Evolutionary conservation across 2,329 filamentous ascomycete species (phyloP), one percentile per base, ranked within the genome.

Genomic region (Pezicula radicicola): DNA sequence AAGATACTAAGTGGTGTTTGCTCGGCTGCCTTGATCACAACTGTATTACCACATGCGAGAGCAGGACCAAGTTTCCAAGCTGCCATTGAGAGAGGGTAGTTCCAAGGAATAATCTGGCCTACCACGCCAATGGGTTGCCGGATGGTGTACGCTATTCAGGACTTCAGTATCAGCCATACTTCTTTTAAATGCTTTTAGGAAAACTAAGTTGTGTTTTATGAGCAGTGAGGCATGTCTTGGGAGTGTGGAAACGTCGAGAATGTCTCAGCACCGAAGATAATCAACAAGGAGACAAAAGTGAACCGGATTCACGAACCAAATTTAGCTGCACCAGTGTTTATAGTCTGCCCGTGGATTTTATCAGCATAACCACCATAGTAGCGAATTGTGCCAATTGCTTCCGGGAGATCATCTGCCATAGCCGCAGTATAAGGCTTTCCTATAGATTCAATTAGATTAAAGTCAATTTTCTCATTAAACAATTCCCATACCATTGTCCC

Each of bases 321-420:
- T 69, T 90, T 91, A 48, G 75, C 70, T 0, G 81, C 78, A 1
- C 78, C 81, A 7, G 85, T 85, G 56, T 86, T 83, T 58, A 91
- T 88, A 25, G 85, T 84, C 64, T 87, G 80, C 21, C 88, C 87
- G 54, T 84, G 82, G 54, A 87, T 82, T 74, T 91, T 91, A 72
- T 91, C 88, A 37, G 86, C 84, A 66, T 79, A 91, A 52, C 88
- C 88, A 41, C 82, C 87, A 60, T 91, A 91, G 70, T 91, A 91
- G 57, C 84, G 83, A 56, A 85, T 71, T 2, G 75, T 75, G 7
- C 67, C 70, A 46, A 84, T 72, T n/a, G 84, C 76, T 60, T 83
- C 81, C 1, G 67, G 70, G 12, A 90, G 68, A 64, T 89, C 85
- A 51, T 83, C 82, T 43, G 74, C 76, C 15, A 84, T 70, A 1